These are phyloP conservation scores for Fusarium coicis DNA, from an alignment of 2,329 filamentous ascomycete species.

Conservation along the genomic window DNA sequence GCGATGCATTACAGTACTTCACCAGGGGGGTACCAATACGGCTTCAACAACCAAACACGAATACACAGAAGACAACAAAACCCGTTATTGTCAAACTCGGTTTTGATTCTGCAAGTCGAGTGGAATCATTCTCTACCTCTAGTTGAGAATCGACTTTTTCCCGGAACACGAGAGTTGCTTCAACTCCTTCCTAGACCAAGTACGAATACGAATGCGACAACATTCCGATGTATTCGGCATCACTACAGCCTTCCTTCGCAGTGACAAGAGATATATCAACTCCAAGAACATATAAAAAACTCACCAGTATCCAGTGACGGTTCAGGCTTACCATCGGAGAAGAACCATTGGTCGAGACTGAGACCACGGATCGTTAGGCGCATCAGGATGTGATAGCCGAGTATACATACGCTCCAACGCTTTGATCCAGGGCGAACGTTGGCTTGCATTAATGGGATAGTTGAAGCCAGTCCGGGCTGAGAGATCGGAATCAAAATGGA, in stretches of 20 bases:
- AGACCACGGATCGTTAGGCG: background rate
- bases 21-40: too few relatives aligned
- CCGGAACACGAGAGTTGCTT: too few relatives aligned
- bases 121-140: too few relatives aligned
- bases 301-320: background rate
- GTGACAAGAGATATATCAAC: background rate
- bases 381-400: background rate
- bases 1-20: too few relatives aligned
- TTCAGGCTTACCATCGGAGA: background rate
- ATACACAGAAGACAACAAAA: background rate
- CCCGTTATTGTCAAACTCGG: accelerated
- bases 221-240: constrained; percentile 7
- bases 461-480: background rate
- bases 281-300: background rate
- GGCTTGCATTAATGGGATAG: background rate
- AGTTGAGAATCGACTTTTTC: too few relatives aligned
- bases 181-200: background rate
- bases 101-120: accelerated
- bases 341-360: background rate
- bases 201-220: constrained; percentile 32
- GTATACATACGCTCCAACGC: background rate
- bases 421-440: background rate
- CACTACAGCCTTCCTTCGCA: background rate
- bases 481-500: background rate
- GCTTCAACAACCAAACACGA: too few relatives aligned